Conservation (phyloP, 2,329 filamentous ascomycete genomes). For the Graphilbum sp. region DNA sequence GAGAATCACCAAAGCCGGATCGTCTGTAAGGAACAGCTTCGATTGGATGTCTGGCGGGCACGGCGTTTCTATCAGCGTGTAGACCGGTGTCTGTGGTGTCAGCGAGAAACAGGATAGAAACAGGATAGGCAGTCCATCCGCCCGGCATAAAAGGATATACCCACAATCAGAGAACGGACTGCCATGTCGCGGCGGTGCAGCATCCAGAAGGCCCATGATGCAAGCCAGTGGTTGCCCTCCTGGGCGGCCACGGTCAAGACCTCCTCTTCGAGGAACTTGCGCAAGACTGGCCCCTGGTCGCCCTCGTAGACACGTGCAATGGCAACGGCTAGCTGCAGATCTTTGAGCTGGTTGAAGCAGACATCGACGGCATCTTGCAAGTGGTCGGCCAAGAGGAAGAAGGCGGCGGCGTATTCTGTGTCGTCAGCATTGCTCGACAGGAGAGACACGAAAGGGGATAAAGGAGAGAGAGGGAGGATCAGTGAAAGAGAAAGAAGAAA, state of each 20-base stretch:
- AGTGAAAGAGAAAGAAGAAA: neutral
- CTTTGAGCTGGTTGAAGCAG: slow-evolving; percentile 71
- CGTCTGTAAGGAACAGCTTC: slow-evolving; percentile 73
- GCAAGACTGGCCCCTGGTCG: slow-evolving; percentile 59
- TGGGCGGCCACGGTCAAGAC: slow-evolving; percentile 61
- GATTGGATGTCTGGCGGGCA: slow-evolving; percentile 54
- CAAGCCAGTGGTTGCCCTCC: slow-evolving; percentile 82
- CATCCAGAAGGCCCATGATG: slow-evolving; percentile 93
- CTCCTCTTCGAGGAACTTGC: slow-evolving; percentile 60
- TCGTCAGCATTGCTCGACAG: no score
- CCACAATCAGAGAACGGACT: slow-evolving; percentile 65
- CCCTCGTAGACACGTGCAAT: slow-evolving; percentile 80
- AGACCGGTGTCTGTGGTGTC: slow-evolving; percentile 50
- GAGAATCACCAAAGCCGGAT: slow-evolving; percentile 73
- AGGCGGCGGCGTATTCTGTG: slow-evolving; percentile 80
- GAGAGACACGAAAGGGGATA: no score
- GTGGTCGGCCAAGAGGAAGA: slow-evolving; percentile 81
- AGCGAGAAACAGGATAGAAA: neutral
- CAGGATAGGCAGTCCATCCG: no score
- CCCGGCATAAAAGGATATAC: no score
- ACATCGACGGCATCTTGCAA: slow-evolving; percentile 75
- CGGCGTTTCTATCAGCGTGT: slow-evolving; percentile 53
- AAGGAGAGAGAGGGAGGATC: neutral
- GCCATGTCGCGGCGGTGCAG: slow-evolving; percentile 67
- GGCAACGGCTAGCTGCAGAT: slow-evolving; percentile 78